A percentile compares a stretch with the other conserved stretches of the same genome.
Evolutionary conservation across 768 basidiomycete species (phyloP).

Genomic region (Boletus coccyginus): DNA sequence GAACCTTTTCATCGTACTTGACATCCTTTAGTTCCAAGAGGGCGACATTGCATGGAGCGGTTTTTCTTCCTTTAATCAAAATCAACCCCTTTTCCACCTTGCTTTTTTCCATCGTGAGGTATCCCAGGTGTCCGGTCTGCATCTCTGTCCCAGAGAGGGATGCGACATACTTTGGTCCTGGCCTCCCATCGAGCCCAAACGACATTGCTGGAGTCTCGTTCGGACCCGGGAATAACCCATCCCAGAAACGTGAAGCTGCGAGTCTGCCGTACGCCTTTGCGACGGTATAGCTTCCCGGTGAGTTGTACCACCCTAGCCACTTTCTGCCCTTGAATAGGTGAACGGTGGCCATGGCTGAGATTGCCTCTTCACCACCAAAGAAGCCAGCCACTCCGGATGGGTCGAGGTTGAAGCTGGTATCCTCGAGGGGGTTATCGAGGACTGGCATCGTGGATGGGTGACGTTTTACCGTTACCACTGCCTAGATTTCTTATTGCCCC

Average conservation of each 20-base stretch:
- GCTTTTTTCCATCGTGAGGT: conserved; percentile 23
- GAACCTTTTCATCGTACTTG: conserved; percentile 14
- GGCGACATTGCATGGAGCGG: conserved; percentile 19
- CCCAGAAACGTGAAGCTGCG: conserved; percentile 29
- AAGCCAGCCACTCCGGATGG: conserved; percentile 34
- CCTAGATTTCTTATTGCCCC: too few species aligned
- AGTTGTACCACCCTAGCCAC: conserved; percentile 39
- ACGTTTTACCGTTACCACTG: neutral
- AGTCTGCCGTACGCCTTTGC: conserved; percentile 33
- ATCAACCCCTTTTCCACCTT: neutral
- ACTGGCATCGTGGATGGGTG: conserved; percentile 15
- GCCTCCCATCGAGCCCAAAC: conserved; percentile 29
- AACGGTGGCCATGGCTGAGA: conserved; percentile 36
- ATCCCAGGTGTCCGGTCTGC: conserved; percentile 29
- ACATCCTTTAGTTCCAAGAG: conserved; percentile 23
- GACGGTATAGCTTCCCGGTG: conserved; percentile 34
- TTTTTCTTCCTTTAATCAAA: conserved; percentile 12
- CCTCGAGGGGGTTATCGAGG: conserved; percentile 8
- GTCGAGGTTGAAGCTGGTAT: conserved; percentile 21
- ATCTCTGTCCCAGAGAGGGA: conserved; percentile 30
- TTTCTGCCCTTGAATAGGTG: conserved; percentile 31
- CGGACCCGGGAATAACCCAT: conserved; percentile 32
- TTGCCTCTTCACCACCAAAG: conserved; percentile 38
- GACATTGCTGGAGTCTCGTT: conserved; percentile 25
- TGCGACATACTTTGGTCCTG: conserved; percentile 27